Percentiles rank a stretch among this genome's conserved stretches.
Evolutionary conservation across 2,329 filamentous ascomycete species (phyloP).

Genomic region (Fusarium algeriense): DNA sequence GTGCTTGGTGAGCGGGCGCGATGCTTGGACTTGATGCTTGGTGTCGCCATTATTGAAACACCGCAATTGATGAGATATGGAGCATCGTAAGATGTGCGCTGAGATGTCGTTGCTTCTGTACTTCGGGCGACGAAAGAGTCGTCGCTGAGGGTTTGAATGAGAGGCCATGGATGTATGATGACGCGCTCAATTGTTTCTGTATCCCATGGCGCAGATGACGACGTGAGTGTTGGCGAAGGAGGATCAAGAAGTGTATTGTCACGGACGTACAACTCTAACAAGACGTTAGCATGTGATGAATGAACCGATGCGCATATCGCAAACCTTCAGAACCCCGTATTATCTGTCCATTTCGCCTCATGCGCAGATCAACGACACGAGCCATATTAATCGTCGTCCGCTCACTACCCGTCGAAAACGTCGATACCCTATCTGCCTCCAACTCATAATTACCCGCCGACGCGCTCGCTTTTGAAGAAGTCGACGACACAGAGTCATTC

Average conservation of each 20-base stretch:
- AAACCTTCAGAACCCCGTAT: constrained; percentile 1
- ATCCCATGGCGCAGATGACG: constrained; percentile 4
- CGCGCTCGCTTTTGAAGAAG: constrained; percentile 7
- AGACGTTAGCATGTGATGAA: background rate
- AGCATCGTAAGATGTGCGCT: constrained; percentile 10
- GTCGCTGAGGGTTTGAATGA: constrained; percentile 30
- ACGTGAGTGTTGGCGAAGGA: constrained; percentile 1
- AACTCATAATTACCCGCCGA: constrained; percentile 4
- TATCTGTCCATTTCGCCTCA: constrained; percentile 2
- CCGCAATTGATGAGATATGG: constrained; percentile 27
- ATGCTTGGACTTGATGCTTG: constrained; percentile 6
- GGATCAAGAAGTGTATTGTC: background rate
- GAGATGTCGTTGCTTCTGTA: constrained; percentile 27
- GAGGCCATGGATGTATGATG: constrained; percentile 16
- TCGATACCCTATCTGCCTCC: constrained; percentile 21
- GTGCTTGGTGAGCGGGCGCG: constrained; percentile 3
- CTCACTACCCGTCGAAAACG: constrained; percentile 8
- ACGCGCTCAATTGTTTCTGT: background rate
- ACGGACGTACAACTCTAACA: background rate
- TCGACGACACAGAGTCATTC: constrained; percentile 5
- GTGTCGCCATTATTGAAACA: constrained; percentile 29
- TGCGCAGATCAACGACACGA: background rate
- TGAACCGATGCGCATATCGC: accelerated
- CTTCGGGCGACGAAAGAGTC: constrained; percentile 35
- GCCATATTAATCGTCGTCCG: constrained; percentile 1